Percentiles rank a stretch among this genome's conserved stretches.
These are phyloP conservation scores for Gastrolobium villosum DNA, from an alignment of 306 rosid species.

Conservation along the genomic window DNA sequence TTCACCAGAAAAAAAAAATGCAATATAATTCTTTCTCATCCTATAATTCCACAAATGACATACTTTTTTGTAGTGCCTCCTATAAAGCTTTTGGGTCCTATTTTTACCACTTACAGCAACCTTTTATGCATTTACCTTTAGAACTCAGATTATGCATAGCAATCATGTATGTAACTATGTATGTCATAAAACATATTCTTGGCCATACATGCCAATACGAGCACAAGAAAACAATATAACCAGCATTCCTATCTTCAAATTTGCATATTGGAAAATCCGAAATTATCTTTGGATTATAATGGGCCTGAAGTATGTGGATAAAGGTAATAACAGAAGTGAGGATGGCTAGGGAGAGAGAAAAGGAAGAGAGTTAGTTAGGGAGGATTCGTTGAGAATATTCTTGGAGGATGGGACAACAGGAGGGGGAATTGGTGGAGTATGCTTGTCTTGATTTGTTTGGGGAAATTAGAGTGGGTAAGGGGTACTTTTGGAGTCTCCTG, in stretches of 20 bases:
- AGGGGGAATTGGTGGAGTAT: too few species aligned
- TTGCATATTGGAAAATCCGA: constrained; percentile 16
- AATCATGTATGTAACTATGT: neutral
- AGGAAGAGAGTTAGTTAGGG: too few species aligned
- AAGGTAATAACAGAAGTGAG: too few species aligned
- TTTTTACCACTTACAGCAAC: constrained; percentile 93
- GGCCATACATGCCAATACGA: constrained; percentile 21
- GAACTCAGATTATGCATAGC: neutral
- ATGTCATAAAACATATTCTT: neutral
- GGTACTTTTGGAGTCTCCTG: too few species aligned
- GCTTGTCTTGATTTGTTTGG: too few species aligned
- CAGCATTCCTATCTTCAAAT: constrained; percentile 26
- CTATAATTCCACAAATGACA: neutral
- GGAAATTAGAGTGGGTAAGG: too few species aligned
- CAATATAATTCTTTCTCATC: neutral
- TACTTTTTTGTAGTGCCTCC: constrained; percentile 64
- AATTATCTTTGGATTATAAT: neutral
- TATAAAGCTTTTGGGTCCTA: constrained; percentile 91
- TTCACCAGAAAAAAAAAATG: neutral
- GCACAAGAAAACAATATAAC: too few species aligned
- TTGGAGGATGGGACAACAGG: too few species aligned
- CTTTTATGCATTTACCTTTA: constrained; percentile 93
- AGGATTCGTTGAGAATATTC: too few species aligned
- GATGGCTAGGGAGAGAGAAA: too few species aligned
- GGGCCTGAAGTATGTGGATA: too few species aligned